phyloP scores from a whole-genome alignment of 208 protist genomes.

The Wallacemonas rigidus region DNA sequence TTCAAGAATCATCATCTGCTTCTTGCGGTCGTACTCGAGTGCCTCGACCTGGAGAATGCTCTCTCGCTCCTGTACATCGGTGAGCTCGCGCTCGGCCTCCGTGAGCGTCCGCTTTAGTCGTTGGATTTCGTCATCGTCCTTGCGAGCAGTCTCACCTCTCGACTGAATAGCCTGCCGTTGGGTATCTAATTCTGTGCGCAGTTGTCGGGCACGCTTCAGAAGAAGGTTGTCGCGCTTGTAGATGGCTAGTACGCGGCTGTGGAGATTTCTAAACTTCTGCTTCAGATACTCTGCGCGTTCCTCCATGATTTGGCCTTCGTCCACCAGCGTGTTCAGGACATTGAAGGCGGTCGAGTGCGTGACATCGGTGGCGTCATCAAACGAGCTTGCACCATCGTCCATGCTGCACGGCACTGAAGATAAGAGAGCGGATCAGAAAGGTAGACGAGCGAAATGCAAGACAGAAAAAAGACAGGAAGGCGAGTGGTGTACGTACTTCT shows the following conservation, averaged over 20 bases:
- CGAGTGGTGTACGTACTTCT: too few relatives aligned
- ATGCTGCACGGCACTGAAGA: conserved; percentile 11
- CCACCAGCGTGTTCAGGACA: conserved; percentile 79
- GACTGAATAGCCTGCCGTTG: conserved; percentile 73
- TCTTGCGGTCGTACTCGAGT: conserved; percentile 89
- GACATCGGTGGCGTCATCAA: conserved; percentile 83
- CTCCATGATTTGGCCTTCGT: conserved; percentile 85
- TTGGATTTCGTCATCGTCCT: conserved; percentile 89
- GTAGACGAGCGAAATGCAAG: background rate
- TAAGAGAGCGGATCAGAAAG: background rate
- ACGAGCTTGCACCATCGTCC: conserved; percentile 9
- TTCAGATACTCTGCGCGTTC: conserved; percentile 87
- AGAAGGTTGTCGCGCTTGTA: conserved; percentile 91
- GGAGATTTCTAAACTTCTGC: conserved; percentile 84
- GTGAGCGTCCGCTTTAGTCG: conserved; percentile 73
- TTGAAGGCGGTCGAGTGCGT: conserved; percentile 87
- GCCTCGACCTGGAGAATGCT: conserved; percentile 91
- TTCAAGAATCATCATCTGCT: conserved; percentile 86
- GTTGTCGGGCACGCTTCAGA: conserved; percentile 82
- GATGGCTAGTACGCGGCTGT: conserved; percentile 83
- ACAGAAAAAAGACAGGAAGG: background rate
- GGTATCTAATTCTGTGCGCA: conserved; percentile 79
- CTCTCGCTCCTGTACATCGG: conserved; percentile 83
- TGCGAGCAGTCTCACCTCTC: conserved; percentile 64
- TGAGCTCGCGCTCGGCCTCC: conserved; percentile 77